Evolutionary conservation across 768 basidiomycete genomes (phyloP), one percentile per base, ranked within the genome.

Genomic region (Tylopilus cervinicoccineus): DNA sequence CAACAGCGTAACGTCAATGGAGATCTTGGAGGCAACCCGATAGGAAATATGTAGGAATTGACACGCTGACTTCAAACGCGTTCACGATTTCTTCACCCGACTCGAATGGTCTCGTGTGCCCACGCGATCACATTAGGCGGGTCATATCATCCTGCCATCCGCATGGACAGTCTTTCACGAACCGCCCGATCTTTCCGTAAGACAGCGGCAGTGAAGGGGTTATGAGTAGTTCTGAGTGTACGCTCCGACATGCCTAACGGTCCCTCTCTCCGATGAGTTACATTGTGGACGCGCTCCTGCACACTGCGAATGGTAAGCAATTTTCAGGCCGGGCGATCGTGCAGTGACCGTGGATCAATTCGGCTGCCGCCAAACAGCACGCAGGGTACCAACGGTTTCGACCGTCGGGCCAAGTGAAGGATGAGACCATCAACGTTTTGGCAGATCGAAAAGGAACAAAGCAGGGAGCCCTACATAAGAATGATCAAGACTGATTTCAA

Each of bases 1-100:
- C 41, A 97, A 95, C 73, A 94, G 90, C 50, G 92, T 98, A 38
- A 92, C 92, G 45, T 92, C 90, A 50, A 94, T 96, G 88, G 94
- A 97, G 69, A 87, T 80, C 19, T 63, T 90, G 45, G 89, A 91
- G 66, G 74, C 83, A 22, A 77, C 76, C 20, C 75, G 78, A 54
- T 65, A 59, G 45, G 28, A 42, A 37, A 31, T n/a, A n/a, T n/a
- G 23, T 22, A 37, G 11, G 36, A 28, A 28, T 14, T 19, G 23
- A 33, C 24, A 22, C n/a, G 19, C 32, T 33, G 33, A 28, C 27
- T 17, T 20, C n/a, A 48, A 50, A 42, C 20, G 20, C 27, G 19
- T 20, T 48, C 47, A 41, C 36, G 49, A n/a, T n/a, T n/a, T n/a
- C n/a, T 43, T 44, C 36, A 40, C 37, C 28, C 23, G 28, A 26